A percentile compares a stretch with the other conserved stretches of the same genome.
Conservation (phyloP, 208 protist species). For the Trypanosoma lewisi region DNA sequence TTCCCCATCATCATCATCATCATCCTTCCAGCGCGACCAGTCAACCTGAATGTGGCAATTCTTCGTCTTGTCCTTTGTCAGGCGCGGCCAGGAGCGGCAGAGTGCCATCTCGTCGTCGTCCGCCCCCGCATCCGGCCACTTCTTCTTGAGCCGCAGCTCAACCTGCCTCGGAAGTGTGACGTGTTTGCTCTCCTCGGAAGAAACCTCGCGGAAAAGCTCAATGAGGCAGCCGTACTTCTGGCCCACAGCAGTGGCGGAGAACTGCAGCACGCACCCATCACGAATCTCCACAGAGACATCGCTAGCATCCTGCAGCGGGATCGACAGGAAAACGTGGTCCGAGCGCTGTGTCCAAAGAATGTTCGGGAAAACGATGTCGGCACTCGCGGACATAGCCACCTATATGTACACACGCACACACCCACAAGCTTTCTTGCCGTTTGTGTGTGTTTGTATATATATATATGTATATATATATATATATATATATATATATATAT, state of each 20-base stretch:
- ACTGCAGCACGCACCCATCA: slow-evolving; percentile 41
- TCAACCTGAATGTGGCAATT: slow-evolving; percentile 77
- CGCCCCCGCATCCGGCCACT: slow-evolving; percentile 8
- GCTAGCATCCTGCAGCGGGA: slow-evolving; percentile 73
- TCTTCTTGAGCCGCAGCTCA: slow-evolving; percentile 79
- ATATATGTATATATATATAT: no score
- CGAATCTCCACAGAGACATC: slow-evolving; percentile 65
- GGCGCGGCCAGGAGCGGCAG: slow-evolving; percentile 61
- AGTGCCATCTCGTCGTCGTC: slow-evolving; percentile 46
- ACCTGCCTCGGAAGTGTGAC: slow-evolving; percentile 72
- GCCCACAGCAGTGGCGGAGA: slow-evolving; percentile 19
- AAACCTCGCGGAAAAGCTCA: slow-evolving; percentile 57
- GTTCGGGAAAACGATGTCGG: slow-evolving; percentile 46
- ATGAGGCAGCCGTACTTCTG: slow-evolving; percentile 41
- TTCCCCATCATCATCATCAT: slow-evolving; percentile 44
- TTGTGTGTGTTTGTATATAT: no score
- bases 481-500: no score
- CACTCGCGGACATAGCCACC: slow-evolving; percentile 19
- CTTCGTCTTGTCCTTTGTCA: slow-evolving; percentile 65
- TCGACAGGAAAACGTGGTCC: slow-evolving; percentile 75
- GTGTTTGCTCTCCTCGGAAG: slow-evolving; percentile 74
- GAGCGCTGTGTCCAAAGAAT: slow-evolving; percentile 83
- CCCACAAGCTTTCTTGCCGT: neutral
- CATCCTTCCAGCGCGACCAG: slow-evolving; percentile 84
- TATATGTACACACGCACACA: neutral